Evolutionary conservation across 164 flowering plant genomes (phyloP), one percentile per base, ranked within the genome.

Genomic region (Chimonanthus praecox): DNA sequence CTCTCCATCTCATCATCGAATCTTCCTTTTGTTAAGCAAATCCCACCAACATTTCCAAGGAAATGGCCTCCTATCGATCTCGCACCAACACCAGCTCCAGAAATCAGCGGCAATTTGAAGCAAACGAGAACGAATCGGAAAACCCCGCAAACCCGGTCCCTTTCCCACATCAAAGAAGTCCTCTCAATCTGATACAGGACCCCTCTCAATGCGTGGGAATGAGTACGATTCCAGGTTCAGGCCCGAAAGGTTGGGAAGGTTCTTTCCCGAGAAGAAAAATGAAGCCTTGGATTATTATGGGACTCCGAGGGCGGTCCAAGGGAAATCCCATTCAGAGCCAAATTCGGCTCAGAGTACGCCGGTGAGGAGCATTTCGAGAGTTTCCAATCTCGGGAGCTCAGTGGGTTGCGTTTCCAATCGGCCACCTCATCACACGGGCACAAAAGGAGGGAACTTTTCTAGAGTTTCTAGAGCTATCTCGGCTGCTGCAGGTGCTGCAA

Each of bases 301-400:
- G 47, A 80, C 85, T 73, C 83, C 89, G 3, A 85, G 80, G 73
- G 65, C 69, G 76, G 72, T 50, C 65, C 79, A 82, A 7, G 83
- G 79, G 69, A 87, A 82, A 71, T 20, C 76, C 7, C 80, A 83
- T 2, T 84, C 88, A 1, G 90, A 89, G 74, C 84, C 89, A 0
- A 87, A 76, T 64, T 89, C 91, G 3, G 88, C 78, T 4, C 87
- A 84, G 64, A 86, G 80, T 70, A 89, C 94, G 18, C 92, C 90
- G 0, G 77, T 83, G 0, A 81, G 86, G 83, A 80, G 82, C 66
- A 75, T 72, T 20, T 69, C 81, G 0, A 82, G 81, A 72, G 70
- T 74, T 64, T 74, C 83, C 3, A 77, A 77, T 58, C 75, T 74
- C 51, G 87, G 84, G 21, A 74, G 71, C 6, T 46, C 64, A 20